phyloP scores from a whole-genome alignment of 768 basidiomycete genomes.

The Gelatoporia subvermispora region DNA sequence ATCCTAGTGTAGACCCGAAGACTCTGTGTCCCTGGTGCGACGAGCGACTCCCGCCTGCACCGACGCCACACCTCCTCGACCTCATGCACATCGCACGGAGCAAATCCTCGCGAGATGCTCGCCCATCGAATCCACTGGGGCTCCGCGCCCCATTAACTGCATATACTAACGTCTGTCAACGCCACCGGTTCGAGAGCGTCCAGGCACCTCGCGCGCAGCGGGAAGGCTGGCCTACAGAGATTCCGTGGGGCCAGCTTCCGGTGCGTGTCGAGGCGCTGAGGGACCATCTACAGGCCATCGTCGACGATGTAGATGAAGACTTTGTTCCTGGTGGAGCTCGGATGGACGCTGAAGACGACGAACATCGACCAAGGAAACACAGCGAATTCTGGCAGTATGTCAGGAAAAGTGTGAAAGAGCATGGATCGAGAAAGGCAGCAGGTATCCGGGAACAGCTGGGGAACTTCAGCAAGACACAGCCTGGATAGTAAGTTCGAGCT shows the following conservation, averaged over 20 bases:
- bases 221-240: slow-evolving; percentile 73
- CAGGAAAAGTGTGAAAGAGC: slow-evolving; percentile 54
- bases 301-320: slow-evolving; percentile 40
- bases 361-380: slow-evolving; percentile 29
- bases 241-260: slow-evolving; percentile 57
- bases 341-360: slow-evolving; percentile 16
- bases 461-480: slow-evolving; percentile 77
- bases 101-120: slow-evolving; percentile 56
- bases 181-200: slow-evolving; percentile 72
- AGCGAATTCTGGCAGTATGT: slow-evolving; percentile 69
- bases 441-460: slow-evolving; percentile 73
- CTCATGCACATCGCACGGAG: slow-evolving; percentile 48
- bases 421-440: slow-evolving; percentile 60
- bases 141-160: slow-evolving; percentile 43
- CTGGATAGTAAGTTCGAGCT: slow-evolving; percentile 72
- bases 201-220: slow-evolving; percentile 66
- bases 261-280: slow-evolving; percentile 51
- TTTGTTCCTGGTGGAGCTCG: slow-evolving; percentile 10
- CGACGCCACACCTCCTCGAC: slow-evolving; percentile 52
- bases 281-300: slow-evolving; percentile 41
- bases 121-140: slow-evolving; percentile 66
- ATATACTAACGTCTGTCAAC: slow-evolving; percentile 68
- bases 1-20: slow-evolving; percentile 52
- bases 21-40: slow-evolving; percentile 83
- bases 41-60: slow-evolving; percentile 53